Evolutionary conservation across 192 early-diverging fungal genomes (phyloP), one percentile per base, ranked within the genome.

Genomic region (Chytriomyces sp.): DNA sequence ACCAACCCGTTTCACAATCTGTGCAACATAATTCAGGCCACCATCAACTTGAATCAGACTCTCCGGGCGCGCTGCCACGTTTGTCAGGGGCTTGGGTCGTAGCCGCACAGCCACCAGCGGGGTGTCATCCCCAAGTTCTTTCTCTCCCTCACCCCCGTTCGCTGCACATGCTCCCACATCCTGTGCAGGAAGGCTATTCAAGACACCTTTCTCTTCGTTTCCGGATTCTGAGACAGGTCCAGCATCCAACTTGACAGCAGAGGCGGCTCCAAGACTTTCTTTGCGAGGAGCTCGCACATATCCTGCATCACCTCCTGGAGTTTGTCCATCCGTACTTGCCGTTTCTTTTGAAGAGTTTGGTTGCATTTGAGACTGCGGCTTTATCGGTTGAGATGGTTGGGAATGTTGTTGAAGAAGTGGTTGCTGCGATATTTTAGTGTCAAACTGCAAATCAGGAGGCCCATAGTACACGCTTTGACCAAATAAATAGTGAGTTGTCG

Each of bases 401-500:
- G n/a, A n/a, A n/a, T n/a, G n/a, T n/a, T n/a, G n/a, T n/a, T n/a
- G n/a, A n/a, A n/a, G n/a, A n/a, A n/a, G n/a, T n/a, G n/a, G n/a
- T n/a, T n/a, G n/a, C n/a, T n/a, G n/a, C 10, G 64, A 10, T 5
- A 14, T 62, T 37, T 19, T 12, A 5, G 19, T 17, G n/a, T 12
- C n/a, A 52, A 65, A 65, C 2, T 32, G 7, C 8, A 52, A 30
- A 52, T 65, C 64, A 1, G 67, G 34, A 12, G 67, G 67, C 22
- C 70, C 70, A 40, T 72, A 72, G 38, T 72, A 59, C 17, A 56
- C 61, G 17, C 7, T 49, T 39, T 73, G 72, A 12, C 72, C 72
- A 55, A 54, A 73, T 14, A 64, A 53, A 40, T 73, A 73, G 6
- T 64, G 62, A 6, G 25, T 22, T 2, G 59, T 62, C 10, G 22